A percentile compares a stretch with the other conserved stretches of the same genome.
Conservation (phyloP, 495 filamentous ascomycete species). For the Aspergillus saccharolyticus region DNA sequence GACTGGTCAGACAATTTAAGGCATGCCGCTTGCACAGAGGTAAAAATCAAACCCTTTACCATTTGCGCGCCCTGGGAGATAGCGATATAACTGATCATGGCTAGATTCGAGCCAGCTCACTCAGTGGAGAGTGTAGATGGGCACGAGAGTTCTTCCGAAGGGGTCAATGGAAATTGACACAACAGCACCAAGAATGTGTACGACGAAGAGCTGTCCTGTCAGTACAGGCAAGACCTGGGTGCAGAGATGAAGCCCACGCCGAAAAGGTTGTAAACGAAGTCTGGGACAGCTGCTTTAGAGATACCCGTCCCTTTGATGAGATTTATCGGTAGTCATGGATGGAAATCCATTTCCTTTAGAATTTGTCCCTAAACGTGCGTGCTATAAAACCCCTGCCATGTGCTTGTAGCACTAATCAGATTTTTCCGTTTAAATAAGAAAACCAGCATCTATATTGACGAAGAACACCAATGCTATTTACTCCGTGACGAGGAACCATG, state of each 20-base stretch:
- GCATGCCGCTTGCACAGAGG: conserved; percentile 95
- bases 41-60: conserved; percentile 31
- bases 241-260: conserved; percentile 83
- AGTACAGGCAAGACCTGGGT: conserved; percentile 66
- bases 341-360: background rate
- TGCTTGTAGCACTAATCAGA: background rate
- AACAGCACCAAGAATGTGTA: conserved; percentile 93
- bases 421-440: background rate
- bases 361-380: background rate
- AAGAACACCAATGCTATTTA: background rate
- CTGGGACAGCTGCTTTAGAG: conserved; percentile 92
- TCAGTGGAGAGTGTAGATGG: conserved; percentile 94
- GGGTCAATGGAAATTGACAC: conserved; percentile 79
- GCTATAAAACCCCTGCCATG: background rate
- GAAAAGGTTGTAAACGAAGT: conserved; percentile 88
- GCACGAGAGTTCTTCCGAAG: conserved; percentile 75
- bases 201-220: conserved; percentile 70
- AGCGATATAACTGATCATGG: background rate
- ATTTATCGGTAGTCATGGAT: conserved; percentile 73
- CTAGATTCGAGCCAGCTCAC: conserved; percentile 84
- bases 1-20: conserved; percentile 72
- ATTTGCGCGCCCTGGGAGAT: background rate
- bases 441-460: background rate
- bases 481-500: background rate
- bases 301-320: conserved; percentile 93